Evolutionary conservation across 176 grass and related monocot genomes (phyloP).

Genomic region (Eleusine indica): DNA sequence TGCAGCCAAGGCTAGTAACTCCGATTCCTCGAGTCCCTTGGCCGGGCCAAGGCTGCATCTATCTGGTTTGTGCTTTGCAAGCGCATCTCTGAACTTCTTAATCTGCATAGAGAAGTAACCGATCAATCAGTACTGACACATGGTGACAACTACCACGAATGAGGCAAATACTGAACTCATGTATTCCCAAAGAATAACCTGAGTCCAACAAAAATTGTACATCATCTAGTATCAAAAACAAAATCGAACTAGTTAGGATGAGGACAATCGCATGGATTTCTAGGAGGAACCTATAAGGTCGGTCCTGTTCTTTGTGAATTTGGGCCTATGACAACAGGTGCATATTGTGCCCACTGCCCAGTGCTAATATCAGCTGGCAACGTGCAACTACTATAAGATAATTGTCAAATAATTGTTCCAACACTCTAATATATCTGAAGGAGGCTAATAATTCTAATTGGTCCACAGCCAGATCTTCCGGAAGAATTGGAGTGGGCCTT

Average conservation of each 20-base stretch:
- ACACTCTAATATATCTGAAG: background rate
- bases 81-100: conserved; percentile 90
- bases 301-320: background rate
- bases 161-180: background rate
- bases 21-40: conserved; percentile 73
- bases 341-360: background rate
- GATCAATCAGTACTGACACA: conserved; percentile 19
- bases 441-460: background rate
- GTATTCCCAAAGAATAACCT: background rate
- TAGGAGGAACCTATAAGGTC: background rate
- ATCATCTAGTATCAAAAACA: background rate
- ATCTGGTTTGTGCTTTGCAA: conserved; percentile 91
- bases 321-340: background rate
- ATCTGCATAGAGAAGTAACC: conserved; percentile 56
- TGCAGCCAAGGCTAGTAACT: conserved; percentile 69
- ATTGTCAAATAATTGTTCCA: background rate
- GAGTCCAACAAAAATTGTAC: background rate
- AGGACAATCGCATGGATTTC: background rate
- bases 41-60: conserved; percentile 76
- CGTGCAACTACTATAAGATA: background rate
- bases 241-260: background rate
- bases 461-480: background rate
- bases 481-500: background rate
- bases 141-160: background rate
- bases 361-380: background rate